A percentile compares a stretch with the other conserved stretches of the same genome.
Evolutionary conservation across 306 rosid genomes (phyloP).

Genomic region (Calophaca sinica): DNA sequence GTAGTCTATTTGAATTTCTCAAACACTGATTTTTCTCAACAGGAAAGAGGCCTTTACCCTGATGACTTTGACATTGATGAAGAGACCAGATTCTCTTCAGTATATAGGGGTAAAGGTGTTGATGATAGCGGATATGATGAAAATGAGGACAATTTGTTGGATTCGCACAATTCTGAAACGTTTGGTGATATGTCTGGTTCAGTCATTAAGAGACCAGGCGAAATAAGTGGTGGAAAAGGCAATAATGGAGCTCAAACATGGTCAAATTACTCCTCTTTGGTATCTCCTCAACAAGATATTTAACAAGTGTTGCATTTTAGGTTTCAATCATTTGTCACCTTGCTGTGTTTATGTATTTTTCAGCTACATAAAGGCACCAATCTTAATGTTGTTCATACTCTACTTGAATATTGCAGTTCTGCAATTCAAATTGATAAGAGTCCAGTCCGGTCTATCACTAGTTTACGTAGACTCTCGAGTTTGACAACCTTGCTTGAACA

Average conservation of each 20-base stretch:
- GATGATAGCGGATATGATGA: conserved; percentile 82
- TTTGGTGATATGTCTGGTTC: conserved; percentile 68
- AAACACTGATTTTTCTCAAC: conserved; percentile 48
- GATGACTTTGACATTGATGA: conserved; percentile 79
- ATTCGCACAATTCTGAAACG: conserved; percentile 74
- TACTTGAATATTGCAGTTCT: conserved; percentile 10
- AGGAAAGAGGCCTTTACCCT: conserved; percentile 84
- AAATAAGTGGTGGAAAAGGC: conserved; percentile 58
- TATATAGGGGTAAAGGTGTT: conserved; percentile 68
- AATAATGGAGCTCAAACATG: conserved; percentile 57
- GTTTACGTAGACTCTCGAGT: no score
- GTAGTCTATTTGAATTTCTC: conserved; percentile 36
- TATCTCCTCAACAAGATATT: conserved; percentile 52
- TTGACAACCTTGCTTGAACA: not conserved
- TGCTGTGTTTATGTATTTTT: not conserved
- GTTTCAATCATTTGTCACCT: conserved; percentile 10
- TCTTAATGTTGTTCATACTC: conserved; percentile 23
- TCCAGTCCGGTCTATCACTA: not conserved
- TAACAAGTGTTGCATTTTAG: conserved; percentile 14
- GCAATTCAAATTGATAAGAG: conserved; percentile 2
- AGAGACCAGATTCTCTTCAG: conserved; percentile 94
- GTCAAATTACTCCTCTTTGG: conserved; percentile 63
- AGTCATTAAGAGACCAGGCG: conserved; percentile 50
- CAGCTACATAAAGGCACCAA: conserved; percentile 23
- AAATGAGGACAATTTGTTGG: conserved; percentile 63